Evolutionary conservation across 257 asterid genomes (phyloP).

Genomic region (Fraxinus americana): DNA sequence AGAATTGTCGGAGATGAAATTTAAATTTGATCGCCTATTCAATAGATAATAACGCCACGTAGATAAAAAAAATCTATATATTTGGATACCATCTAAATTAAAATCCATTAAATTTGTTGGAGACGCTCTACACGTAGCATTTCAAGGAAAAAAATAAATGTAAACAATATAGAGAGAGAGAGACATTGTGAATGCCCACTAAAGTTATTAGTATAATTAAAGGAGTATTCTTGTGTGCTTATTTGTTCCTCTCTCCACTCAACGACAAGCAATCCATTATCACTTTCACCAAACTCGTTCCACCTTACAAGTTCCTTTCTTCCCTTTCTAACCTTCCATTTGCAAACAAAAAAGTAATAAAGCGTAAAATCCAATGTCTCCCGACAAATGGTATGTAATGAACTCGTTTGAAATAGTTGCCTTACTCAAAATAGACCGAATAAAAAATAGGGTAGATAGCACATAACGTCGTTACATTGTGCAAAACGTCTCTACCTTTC

Average conservation of each 20-base stretch:
- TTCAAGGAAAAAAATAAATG: no score
- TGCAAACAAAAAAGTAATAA: background rate
- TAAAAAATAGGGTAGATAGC: no score
- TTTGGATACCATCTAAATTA: no score
- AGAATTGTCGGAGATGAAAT: no score
- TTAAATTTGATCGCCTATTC: no score
- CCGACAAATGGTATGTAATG: background rate
- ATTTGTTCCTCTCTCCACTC: background rate
- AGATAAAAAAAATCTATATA: no score
- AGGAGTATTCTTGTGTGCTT: background rate
- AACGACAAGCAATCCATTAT: background rate
- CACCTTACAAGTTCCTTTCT: background rate
- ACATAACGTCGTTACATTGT: no score
- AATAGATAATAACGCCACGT: no score
- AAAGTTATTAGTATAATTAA: background rate
- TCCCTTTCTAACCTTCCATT: background rate
- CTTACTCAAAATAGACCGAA: no score
- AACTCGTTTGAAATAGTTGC: background rate
- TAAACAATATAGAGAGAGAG: no score
- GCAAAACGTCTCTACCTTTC: no score
- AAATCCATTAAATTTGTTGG: no score
- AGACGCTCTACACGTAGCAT: background rate
- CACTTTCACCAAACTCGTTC: background rate
- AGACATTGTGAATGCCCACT: background rate
- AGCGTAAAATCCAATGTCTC: background rate